Percentiles rank a stretch among this genome's conserved stretches.
These are phyloP conservation scores for Gryganskiella cystojenkinii DNA, from an alignment of 192 early-diverging fungal genomes.

Conservation along the genomic window DNA sequence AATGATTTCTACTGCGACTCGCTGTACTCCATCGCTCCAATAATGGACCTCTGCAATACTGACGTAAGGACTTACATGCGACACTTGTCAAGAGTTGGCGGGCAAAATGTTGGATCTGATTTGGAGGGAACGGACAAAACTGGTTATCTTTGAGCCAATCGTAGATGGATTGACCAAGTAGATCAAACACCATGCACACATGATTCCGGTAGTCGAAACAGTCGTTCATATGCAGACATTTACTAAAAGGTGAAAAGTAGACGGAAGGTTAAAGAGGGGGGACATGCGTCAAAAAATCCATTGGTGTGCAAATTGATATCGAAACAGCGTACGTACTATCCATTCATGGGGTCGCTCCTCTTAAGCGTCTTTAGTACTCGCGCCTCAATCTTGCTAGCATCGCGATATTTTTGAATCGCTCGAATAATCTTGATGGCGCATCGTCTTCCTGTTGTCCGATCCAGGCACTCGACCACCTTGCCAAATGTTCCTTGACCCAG, in stretches of 20 bases:
- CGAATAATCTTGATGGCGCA: conserved; percentile 96
- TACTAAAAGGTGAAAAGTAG: conserved; percentile 55
- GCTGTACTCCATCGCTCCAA: too few species aligned
- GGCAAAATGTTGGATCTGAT: conserved; percentile 88
- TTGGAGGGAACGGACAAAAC: conserved; percentile 90
- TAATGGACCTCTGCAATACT: too few species aligned
- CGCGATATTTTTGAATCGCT: conserved; percentile 93
- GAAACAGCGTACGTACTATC: conserved; percentile 67
- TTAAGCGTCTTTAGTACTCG: conserved; percentile 83
- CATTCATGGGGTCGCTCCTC: conserved; percentile 82
- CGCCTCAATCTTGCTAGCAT: conserved; percentile 92
- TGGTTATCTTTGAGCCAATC: conserved; percentile 94
- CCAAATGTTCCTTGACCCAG: conserved; percentile 99
- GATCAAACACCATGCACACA: conserved; percentile 98
- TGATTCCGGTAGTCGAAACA: conserved; percentile 92
- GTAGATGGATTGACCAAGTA: conserved; percentile 88
- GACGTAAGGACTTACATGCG: conserved; percentile 61
- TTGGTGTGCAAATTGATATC: too few species aligned
- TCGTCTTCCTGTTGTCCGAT: conserved; percentile 63
- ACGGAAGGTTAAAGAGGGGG: too few species aligned
- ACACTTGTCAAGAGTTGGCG: conserved; percentile 88
- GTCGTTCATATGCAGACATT: conserved; percentile 90
- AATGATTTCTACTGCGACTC: too few species aligned
- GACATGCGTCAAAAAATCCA: too few species aligned
- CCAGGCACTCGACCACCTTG: conserved; percentile 91